Conservation (phyloP, 2,329 filamentous ascomycete species). For the Volutella citrinella region DNA sequence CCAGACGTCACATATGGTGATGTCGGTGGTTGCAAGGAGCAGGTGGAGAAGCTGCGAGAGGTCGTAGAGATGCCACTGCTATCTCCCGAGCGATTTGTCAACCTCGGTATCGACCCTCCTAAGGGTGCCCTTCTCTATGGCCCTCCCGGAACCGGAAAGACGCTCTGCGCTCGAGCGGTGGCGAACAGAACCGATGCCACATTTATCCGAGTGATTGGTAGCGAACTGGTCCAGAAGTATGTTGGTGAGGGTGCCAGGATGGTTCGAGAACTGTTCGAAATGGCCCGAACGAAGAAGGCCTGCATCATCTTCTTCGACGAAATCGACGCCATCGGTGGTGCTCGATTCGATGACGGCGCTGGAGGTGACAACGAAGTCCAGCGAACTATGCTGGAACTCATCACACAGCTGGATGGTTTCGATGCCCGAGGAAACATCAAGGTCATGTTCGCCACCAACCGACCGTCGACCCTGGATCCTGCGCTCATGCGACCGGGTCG, state of each 20-base stretch:
- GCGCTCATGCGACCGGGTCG: constrained; percentile 94
- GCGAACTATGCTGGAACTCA: constrained; percentile 95
- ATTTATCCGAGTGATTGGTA: constrained; percentile 97
- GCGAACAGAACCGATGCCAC: constrained; percentile 98
- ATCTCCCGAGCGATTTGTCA: constrained; percentile 95
- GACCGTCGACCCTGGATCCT: constrained; percentile 93
- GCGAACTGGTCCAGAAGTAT: constrained; percentile 97
- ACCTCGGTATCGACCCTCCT: constrained; percentile 96
- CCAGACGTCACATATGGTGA: constrained; percentile 98
- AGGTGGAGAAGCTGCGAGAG: constrained; percentile 98
- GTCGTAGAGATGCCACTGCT: constrained; percentile 98
- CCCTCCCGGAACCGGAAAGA: constrained; percentile 98
- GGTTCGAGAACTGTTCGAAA: constrained; percentile 98
- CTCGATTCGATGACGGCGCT: constrained; percentile 93
- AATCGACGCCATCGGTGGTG: constrained; percentile 93
- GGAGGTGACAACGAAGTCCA: constrained; percentile 98
- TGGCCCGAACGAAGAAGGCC: constrained; percentile 98
- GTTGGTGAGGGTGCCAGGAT: constrained; percentile 97
- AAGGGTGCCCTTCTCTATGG: constrained; percentile 97
- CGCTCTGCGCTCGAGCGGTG: constrained; percentile 92
- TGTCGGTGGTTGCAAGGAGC: constrained; percentile 98
- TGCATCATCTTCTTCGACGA: constrained; percentile 99
- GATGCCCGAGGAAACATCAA: constrained; percentile 98
- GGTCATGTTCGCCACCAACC: constrained; percentile 98
- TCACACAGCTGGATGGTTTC: constrained; percentile 95